Evolutionary conservation across 1,284 basidiomycete species (phyloP), one percentile per base, ranked within the genome.

Genomic region (Heterobasidion annosum): DNA sequence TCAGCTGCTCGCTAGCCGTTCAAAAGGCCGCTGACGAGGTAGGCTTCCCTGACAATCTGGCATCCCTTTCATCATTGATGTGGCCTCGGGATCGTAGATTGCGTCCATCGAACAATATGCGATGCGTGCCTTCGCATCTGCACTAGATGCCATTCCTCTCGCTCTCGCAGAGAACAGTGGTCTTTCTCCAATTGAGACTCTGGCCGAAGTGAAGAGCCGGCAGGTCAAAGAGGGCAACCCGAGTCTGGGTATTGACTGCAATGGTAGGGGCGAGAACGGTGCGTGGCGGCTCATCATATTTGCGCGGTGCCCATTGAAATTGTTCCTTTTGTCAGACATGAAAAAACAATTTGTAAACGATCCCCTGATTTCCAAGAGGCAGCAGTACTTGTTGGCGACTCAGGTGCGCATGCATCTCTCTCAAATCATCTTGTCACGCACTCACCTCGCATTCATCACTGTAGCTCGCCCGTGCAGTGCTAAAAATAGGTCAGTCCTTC

Each of bases 51-150:
- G 55, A 44, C 34, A 44, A 42, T 34, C 45, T 48, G 52, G 12
- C 19, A 19, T 44, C 25, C 18, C 47, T 18, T 33, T 44, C 40
- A 15, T 34, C 19, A 46, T 40, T 56, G 52, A 1, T 16, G 51
- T 10, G 16, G 16, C 49, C 34, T 18, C 13, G 13, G 44, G 34
- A 42, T 52, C 48, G 1, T 25, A 92, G 88, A 98, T 97, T 63
- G 88, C 96, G 1, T 82, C 92, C 8, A 96, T 99, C 64, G 96
- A 99, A 72, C 96, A 99, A 76, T 99, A 99, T 67, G 96, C 96
- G 1, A 98, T 99, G 95, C 89, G 96, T 47, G 95, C 96, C 15
- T 99, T 98, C 67, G 83, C 96, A 1, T 90, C 91, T 34, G 96
- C 96, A 9, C 75, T 99, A 8, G 96, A 99, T 65, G 81, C 94